Percentiles rank a stretch among this genome's conserved stretches.
phyloP scores from a whole-genome alignment of 345 rosid genomes.

The Acer negundo region DNA sequence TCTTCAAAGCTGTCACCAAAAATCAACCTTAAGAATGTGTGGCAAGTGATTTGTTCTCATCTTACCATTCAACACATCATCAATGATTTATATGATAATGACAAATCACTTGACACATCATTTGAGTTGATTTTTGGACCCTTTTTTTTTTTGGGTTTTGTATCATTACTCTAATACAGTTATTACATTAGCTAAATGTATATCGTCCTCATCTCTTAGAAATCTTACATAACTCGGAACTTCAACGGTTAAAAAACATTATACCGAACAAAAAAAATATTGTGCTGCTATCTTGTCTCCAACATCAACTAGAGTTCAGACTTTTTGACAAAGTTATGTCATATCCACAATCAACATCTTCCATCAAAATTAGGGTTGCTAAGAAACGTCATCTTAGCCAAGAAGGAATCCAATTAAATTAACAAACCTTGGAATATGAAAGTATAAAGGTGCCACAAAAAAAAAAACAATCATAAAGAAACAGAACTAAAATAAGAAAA shows the following conservation, averaged over 20 bases:
- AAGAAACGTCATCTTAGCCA: background rate
- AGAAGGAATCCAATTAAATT: background rate
- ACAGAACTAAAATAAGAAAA: background rate
- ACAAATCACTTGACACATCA: no score
- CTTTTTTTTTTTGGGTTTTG: no score
- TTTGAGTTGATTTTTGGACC: no score
- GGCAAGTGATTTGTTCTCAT: no score
- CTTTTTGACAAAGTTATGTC: background rate
- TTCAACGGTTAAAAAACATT: background rate
- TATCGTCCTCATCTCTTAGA: background rate
- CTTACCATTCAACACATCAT: no score
- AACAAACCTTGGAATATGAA: background rate
- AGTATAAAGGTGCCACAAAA: background rate
- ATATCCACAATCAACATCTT: background rate
- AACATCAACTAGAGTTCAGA: background rate
- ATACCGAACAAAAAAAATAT: background rate
- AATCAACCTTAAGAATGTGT: no score
- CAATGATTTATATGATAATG: no score
- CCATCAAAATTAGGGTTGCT: background rate
- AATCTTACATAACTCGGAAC: background rate
- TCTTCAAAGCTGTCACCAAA: no score
- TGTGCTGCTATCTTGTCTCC: background rate
- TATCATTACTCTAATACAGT: background rate
- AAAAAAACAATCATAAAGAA: no score
- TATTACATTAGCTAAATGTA: background rate